Conservation (phyloP, 2,329 filamentous ascomycete species). For the Niveomyces coronatus region DNA sequence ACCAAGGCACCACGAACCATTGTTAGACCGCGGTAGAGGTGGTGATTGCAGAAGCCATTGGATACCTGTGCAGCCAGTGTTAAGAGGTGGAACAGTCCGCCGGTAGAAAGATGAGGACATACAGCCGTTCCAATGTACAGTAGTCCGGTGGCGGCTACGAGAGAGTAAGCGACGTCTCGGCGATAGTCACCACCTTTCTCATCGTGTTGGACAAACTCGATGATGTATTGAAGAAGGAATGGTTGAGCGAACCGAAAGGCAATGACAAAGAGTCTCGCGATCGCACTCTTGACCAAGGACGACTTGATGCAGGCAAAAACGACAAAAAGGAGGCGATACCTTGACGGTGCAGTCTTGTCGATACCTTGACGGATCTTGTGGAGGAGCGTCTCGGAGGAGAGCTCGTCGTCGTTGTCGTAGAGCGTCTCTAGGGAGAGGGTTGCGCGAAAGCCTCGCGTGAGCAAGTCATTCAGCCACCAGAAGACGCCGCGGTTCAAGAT, state of each 20-base stretch:
- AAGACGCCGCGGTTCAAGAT: slow-evolving; percentile 13
- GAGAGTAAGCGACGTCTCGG: slow-evolving; percentile 10
- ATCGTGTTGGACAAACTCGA: slow-evolving; percentile 10
- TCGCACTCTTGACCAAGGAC: slow-evolving; percentile 12
- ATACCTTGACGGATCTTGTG: not conserved
- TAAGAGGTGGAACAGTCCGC: no score
- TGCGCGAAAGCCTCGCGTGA: slow-evolving; percentile 7
- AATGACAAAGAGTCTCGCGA: slow-evolving; percentile 12
- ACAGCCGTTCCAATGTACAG: slow-evolving; percentile 14
- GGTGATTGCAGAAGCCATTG: slow-evolving; percentile 15
- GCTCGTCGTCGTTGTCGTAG: slow-evolving; percentile 6
- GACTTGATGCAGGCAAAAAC: slow-evolving; percentile 4
- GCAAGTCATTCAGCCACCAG: slow-evolving; percentile 15
- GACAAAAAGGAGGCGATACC: slow-evolving; percentile 1
- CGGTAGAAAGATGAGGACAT: not conserved
- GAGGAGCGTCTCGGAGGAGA: slow-evolving; percentile 8
- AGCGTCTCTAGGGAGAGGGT: slow-evolving; percentile 6
- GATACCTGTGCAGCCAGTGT: slow-evolving; percentile 6
- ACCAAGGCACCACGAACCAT: slow-evolving; percentile 22
- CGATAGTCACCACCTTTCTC: slow-evolving; percentile 6
- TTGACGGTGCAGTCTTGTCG: not conserved
- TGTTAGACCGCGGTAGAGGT: slow-evolving; percentile 18
- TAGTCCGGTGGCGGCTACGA: slow-evolving; percentile 13
- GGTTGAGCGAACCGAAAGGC: slow-evolving; percentile 16
- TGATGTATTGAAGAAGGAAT: slow-evolving; percentile 14